Evolutionary conservation across 805 yeast species (phyloP).

Genomic region (Saccharomyces jurei): DNA sequence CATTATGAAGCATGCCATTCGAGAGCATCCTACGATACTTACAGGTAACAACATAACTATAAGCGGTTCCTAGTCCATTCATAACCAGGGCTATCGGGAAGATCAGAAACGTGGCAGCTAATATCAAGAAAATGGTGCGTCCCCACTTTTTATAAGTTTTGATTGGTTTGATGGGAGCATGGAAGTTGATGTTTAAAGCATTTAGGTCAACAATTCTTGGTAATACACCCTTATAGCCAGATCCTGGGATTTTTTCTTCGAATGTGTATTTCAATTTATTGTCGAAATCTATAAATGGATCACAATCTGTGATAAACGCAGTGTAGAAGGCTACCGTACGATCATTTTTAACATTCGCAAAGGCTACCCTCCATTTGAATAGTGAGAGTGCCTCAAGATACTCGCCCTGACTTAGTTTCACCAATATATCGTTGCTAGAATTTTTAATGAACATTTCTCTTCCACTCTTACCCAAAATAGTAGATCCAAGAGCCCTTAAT

Average conservation of each 20-base stretch:
- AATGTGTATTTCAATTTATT: conserved; percentile 40
- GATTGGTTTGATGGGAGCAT: background rate
- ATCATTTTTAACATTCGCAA: conserved; percentile 77
- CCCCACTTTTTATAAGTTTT: conserved; percentile 3
- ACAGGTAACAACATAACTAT: conserved; percentile 23
- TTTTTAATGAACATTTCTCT: conserved; percentile 58
- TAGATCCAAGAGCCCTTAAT: conserved; percentile 47
- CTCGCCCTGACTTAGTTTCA: conserved; percentile 31
- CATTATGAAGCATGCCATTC: conserved; percentile 15
- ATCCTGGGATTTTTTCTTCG: conserved; percentile 33
- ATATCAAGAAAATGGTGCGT: conserved; percentile 2
- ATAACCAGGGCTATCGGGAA: conserved; percentile 23
- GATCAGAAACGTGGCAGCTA: conserved; percentile 8
- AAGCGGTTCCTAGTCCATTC: conserved; percentile 24
- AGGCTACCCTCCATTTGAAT: conserved; percentile 50
- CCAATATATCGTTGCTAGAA: conserved; percentile 36
- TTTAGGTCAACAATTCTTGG: conserved; percentile 26
- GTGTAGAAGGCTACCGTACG: conserved; percentile 85
- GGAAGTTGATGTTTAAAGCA: background rate
- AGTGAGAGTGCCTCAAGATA: conserved; percentile 47
- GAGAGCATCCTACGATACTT: conserved; percentile 19
- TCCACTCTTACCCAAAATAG: conserved; percentile 60
- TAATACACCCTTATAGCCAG: conserved; percentile 9
- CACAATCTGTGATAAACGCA: conserved; percentile 60
- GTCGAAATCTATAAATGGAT: conserved; percentile 63